Base-by-base conservation (phyloP, 2,329 filamentous ascomycete genomes). In the Colletotrichum lini region DNA sequence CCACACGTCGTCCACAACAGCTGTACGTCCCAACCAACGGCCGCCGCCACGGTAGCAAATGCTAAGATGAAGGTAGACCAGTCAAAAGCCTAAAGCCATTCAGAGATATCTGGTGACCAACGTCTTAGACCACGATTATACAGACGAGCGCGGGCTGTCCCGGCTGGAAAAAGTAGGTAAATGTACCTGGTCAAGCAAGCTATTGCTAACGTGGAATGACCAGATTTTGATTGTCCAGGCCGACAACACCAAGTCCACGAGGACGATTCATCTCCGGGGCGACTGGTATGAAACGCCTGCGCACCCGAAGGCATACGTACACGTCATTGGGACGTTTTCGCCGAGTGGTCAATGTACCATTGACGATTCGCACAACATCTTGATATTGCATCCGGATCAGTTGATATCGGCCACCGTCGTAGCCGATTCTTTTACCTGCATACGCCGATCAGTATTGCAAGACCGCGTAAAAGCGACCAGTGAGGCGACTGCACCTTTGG, bases 321-420 rank as follows among this genome's bases (percentile, higher is more conserved):
- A 99, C 79, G 86, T 99, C 69, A 94, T 97, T 73, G 95, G 95
- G 40, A 83, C 89, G 4, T 98, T 97, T 76, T 88, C 92, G 69
- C 75, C 82, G 0, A 86, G 84, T 18, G 93, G 94, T 2, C 90
- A 92, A 79, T 97, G 95, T 79, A 83, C 97, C 57, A 88, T 98
- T 73, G 93, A 97, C 78, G 94, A 98, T 79, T 86, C 88, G 3
- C 87, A 92, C 60, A 94, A 95, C 76, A 93, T 98, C 80, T 84
- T 99, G 61, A 95, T 99, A 68, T 84, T 99, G 16, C 95, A 99
- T 78, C 96, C 96, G 0, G 96, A 99, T 78, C 95, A 98, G 82
- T 88, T 99, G 44, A 93, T 99, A 64, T 98, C 96, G 2, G 93
- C 96, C 3, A 98, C 96, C 0, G 94, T 97, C 6, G 93, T 99